Evolutionary conservation across 768 basidiomycete species (phyloP), one percentile per base, ranked within the genome.

Genomic region (Boletus vermiculosoides): DNA sequence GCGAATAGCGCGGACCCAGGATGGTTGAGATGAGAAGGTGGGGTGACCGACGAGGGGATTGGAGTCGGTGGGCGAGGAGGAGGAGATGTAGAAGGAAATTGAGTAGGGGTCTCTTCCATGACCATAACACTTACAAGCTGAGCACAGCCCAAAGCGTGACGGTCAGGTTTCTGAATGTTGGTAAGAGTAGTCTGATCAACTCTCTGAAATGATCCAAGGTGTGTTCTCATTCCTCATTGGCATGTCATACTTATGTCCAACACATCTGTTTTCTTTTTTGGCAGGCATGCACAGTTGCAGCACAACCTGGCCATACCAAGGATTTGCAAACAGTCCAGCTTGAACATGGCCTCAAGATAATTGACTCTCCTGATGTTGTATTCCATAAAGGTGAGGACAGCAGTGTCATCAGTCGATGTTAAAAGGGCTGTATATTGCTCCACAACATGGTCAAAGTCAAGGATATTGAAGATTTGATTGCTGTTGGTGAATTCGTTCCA

Each of bases 321-420:
- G 90, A 92, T 30, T 77, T 97, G 18, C 95, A 99, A 73, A 91
- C 90, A 8, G 76, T 98, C 6, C 92, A 92, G 59, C 79, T 99
- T 4, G 96, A 98, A 71, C 90, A 94, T 42, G 94, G 94, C 0
- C 81, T 99, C 66, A 85, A 88, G 54, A 87, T 98, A 36, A 81
- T 98, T 7, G 97, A 98, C 73, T 98, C 94, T 37, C 96, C 97
- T 0, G 97, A 97, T 58, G 94, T 98, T n/a, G 90, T 99, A 2
- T 92, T 97, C 63, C 92, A 94, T 58, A 91, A 93, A 54, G 85
- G 89, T 55, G 80, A 85, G 47, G 68, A 78, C 47, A 72, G 78
- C 49, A 72, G 69, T 36, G 61, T 82, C 72, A 72, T 73, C 45
- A 75, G 71, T 23, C 85, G 83, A 54, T 78, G 79, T 23, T 70